Base-by-base conservation (phyloP, 1,284 basidiomycete genomes). In the Rugosomyces carneus region DNA sequence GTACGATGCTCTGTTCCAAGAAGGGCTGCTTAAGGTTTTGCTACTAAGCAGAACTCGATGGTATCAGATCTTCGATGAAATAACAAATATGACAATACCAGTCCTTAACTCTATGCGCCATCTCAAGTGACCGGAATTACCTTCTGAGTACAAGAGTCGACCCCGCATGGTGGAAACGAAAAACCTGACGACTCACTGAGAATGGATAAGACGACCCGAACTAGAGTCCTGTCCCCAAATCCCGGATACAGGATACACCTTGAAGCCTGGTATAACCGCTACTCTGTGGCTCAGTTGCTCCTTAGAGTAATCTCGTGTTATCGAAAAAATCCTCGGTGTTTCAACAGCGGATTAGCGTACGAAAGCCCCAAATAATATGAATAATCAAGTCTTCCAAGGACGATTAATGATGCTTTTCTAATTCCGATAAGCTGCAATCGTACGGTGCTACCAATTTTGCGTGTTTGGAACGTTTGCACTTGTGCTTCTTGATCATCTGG, bases 171-270 rank as follows among this genome's bases (percentile, higher is more conserved):
- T 19, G 21, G 29, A 34, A 34, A 36, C 42, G 43, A 44, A 31
- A 43, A 31, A 76, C 76, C 72, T 67, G 62, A 60, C 69, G 68
- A 69, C 74, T 75, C 68, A 72, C 61, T 74, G 75, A 68, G 70
- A 73, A 69, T 69, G 74, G 72, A 66, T 74, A 61, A 59, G 64
- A 61, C 64, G 69, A 74, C 78, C 79, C 70, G 80, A 76, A 68
- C 71, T 65, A 66, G 68, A 67, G 80, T 76, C 81, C 75, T 72
- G 68, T 72, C 75, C 31, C 78, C 69, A 67, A 76, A 70, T 66
- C 73, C 78, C 73, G 79, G 81, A 73, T 73, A 65, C 68, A 67
- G 65, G 62, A 63, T 71, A 71, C 73, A 78, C 71, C 72, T 76
- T 76, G 70, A 67, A 56, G 58, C 57, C 56, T 60, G 53, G 59